Base-by-base conservation (phyloP, 331 rosid genomes). In the Phaseolus coccineus region DNA sequence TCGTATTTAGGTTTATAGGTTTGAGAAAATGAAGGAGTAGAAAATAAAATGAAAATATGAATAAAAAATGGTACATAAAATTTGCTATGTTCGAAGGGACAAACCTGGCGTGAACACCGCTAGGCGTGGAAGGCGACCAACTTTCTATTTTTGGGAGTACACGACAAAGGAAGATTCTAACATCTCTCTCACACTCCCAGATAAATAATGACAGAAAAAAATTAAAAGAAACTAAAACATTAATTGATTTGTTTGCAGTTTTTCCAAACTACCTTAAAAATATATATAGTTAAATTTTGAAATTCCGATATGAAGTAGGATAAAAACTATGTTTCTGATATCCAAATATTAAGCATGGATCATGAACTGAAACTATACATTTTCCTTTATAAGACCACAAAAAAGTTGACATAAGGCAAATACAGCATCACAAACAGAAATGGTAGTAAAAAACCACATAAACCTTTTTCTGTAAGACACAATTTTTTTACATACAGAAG, bases 391-490 rank as follows among this genome's bases (percentile, higher is more conserved):
- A 37, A 37, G 42, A 1, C 42, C 42, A 37, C 42, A 37, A 37
- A 37, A 37, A 37, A 37, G 8, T 37, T 37, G 42, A 14, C 64
- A 56, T 16, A 16, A 31, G 28, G 14, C 48, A 63, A 16, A 37
- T 5, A 24, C 37, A 33, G 69, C 11, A 4, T 63, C 33, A 64
- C 48, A n/a, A 2, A 10, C 67, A 30, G 10, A 51, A 51, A 71
- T 6, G 6, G 42, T 37, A 6, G 42, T 6, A 37, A 37, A 37
- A 37, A 37, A 33, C 46, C 47, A 19, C 22, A 33, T n/a, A 16
- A 59, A 74, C 56, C 22, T 51, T 56, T 37, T 24, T 39, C 55
- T 37, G 25, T 44, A 44, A 44, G 35, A 62, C 62, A 62, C 62
- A 76, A 14, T 10, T 3, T 4, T 31, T 46, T 30, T 61, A 40